Evolutionary conservation across 768 basidiomycete species (phyloP).

Genomic region (Sarcodon sp.): DNA sequence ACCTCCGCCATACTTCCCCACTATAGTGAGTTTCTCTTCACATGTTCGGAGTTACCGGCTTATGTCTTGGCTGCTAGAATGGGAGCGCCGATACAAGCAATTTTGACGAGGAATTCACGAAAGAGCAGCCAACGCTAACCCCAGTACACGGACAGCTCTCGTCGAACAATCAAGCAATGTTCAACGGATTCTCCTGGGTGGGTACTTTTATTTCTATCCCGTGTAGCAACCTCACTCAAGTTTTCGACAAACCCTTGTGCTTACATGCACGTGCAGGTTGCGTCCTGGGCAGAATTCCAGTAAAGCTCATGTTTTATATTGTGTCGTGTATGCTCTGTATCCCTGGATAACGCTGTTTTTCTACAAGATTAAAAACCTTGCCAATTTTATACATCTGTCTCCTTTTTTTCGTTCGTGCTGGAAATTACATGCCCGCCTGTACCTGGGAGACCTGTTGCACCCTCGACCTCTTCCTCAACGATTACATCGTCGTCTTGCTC

Average conservation of each 20-base stretch:
- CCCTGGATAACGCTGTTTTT: too few relatives aligned
- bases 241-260: background rate
- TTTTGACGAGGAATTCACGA: constrained; percentile 96
- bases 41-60: background rate
- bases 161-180: constrained; percentile 84
- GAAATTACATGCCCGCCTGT: constrained; percentile 57
- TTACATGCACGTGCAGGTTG: constrained; percentile 14
- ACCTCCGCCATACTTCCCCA: constrained; percentile 95
- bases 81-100: constrained; percentile 84
- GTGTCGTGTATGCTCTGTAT: too few relatives aligned
- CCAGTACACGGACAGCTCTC: constrained; percentile 94
- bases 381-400: constrained; percentile 3
- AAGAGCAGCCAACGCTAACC: constrained; percentile 92
- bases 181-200: constrained; percentile 97
- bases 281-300: constrained; percentile 23
- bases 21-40: constrained; percentile 51
- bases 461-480: constrained; percentile 3
- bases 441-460: constrained; percentile 39
- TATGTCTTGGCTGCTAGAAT: constrained; percentile 29
- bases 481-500: constrained; percentile 15
- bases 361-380: background rate
- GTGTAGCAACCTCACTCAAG: constrained; percentile 8
- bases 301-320: constrained; percentile 2
- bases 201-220: constrained; percentile 8
- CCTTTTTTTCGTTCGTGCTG: constrained; percentile 8